Percentiles rank a stretch among this genome's conserved stretches.
Conservation (phyloP, 495 filamentous ascomycete genomes). For the Cenococcum geophilum region DNA sequence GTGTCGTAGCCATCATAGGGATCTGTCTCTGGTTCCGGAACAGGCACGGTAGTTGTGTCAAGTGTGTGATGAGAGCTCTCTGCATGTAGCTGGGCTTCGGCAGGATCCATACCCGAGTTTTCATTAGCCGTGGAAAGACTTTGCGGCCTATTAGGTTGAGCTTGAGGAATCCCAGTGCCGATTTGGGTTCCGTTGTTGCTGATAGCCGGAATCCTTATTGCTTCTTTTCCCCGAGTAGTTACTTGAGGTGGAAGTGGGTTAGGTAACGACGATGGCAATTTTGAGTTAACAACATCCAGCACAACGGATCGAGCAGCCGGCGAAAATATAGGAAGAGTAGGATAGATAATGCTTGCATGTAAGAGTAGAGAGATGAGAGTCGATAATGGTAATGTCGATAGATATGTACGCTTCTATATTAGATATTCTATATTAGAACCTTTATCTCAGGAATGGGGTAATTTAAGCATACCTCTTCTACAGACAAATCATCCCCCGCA, state of each 20-base stretch:
- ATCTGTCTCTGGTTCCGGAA: conserved; percentile 10
- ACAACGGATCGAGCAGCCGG: conserved; percentile 31
- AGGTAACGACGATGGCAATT: not conserved
- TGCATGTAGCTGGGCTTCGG: conserved; percentile 29
- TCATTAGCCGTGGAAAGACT: conserved; percentile 15
- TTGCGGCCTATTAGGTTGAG: conserved; percentile 6
- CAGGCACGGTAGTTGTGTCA: not conserved
- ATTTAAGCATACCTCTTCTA: conserved; percentile 23
- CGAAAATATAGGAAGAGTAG: conserved; percentile 41
- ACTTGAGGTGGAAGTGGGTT: not conserved
- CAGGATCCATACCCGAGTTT: conserved; percentile 26
- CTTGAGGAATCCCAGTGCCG: not conserved
- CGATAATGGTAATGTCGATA: conserved; percentile 40
- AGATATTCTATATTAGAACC: conserved; percentile 1
- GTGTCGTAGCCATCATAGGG: conserved; percentile 33
- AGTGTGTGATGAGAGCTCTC: conserved; percentile 7
- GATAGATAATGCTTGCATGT: conserved; percentile 40
- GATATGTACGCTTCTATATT: conserved; percentile 45
- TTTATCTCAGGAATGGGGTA: not conserved
- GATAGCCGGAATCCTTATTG: not conserved
- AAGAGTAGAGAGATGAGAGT: conserved; percentile 46
- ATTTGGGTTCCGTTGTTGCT: not conserved
- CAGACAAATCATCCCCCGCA: conserved; percentile 42
- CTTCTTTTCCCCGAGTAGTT: not conserved
- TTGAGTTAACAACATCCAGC: conserved; percentile 6